phyloP scores from a whole-genome alignment of 768 basidiomycete genomes.

The Russula virescens region DNA sequence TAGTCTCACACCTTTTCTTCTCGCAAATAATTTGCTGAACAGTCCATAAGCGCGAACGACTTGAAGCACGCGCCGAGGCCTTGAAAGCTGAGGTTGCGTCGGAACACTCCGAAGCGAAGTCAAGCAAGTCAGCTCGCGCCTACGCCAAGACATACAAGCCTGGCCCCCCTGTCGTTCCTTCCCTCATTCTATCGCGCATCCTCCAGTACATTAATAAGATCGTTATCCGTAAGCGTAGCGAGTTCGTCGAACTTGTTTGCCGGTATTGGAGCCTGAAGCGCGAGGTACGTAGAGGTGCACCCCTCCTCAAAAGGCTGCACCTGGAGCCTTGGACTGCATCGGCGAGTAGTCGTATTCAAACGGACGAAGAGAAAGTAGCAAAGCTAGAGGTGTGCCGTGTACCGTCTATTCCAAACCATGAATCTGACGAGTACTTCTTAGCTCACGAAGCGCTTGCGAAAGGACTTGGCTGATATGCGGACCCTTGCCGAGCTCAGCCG shows the following conservation, averaged over 20 bases:
- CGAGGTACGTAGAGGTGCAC: constrained; percentile 89
- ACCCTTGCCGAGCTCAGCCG: constrained; percentile 59
- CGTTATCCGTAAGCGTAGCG: constrained; percentile 63
- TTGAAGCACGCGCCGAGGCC: constrained; percentile 51
- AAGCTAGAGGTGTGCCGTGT: constrained; percentile 65
- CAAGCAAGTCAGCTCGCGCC: constrained; percentile 79
- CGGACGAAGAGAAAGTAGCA: constrained; percentile 74
- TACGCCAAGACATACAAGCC: constrained; percentile 90
- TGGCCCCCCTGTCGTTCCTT: constrained; percentile 88
- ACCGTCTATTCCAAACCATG: background rate
- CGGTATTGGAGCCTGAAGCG: constrained; percentile 98
- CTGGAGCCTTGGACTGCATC: constrained; percentile 96
- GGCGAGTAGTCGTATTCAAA: constrained; percentile 54
- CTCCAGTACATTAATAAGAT: constrained; percentile 67
- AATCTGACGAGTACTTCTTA: constrained; percentile 28
- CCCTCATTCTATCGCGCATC: constrained; percentile 76
- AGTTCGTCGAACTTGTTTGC: constrained; percentile 73
- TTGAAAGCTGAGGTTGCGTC: constrained; percentile 47
- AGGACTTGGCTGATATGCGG: constrained; percentile 71
- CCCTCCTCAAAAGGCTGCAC: constrained; percentile 86
- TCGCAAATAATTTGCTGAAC: background rate
- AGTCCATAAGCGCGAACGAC: constrained; percentile 55
- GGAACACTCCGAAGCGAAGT: constrained; percentile 37
- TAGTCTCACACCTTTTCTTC: background rate
- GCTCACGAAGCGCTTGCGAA: constrained; percentile 57